These are phyloP conservation scores for Coniella vitis DNA, from an alignment of 2,329 filamentous ascomycete genomes.

Conservation along the genomic window DNA sequence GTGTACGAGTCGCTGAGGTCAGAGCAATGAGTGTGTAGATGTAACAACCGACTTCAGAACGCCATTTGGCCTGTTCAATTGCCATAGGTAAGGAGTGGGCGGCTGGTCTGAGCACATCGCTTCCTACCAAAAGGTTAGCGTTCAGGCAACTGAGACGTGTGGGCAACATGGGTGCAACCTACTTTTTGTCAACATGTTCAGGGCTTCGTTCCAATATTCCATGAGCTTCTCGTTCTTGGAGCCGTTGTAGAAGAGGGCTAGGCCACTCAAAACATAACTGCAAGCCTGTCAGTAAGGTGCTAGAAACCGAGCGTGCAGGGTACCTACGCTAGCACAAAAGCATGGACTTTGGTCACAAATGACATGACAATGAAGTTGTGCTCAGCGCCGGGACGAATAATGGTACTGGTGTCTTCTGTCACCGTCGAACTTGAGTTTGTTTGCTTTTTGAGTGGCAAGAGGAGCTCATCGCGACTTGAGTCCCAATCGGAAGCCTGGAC, in stretches of 20 bases:
- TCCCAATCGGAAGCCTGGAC: constrained; percentile 39
- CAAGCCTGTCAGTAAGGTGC: constrained; percentile 13
- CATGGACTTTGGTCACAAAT: constrained; percentile 54
- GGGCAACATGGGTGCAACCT: neutral
- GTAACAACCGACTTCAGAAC: constrained; percentile 58
- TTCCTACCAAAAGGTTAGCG: constrained; percentile 23
- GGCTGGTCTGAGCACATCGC: constrained; percentile 26
- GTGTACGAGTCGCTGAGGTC: constrained; percentile 60
- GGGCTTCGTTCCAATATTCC: constrained; percentile 16
- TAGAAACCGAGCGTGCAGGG: neutral
- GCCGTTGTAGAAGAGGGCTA: constrained; percentile 31
- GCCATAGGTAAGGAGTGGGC: constrained; percentile 42
- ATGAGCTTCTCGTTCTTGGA: constrained; percentile 14
- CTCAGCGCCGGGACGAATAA: constrained; percentile 43
- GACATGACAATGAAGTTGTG: constrained; percentile 53
- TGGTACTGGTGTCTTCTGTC: constrained; percentile 49
- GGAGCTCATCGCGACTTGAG: constrained; percentile 39
- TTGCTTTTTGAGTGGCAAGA: constrained; percentile 50
- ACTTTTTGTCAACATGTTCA: constrained; percentile 16
- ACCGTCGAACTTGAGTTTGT: constrained; percentile 41
- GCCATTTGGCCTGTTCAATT: constrained; percentile 55
- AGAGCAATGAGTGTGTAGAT: constrained; percentile 66
- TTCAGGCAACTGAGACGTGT: neutral
- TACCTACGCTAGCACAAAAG: constrained; percentile 49
- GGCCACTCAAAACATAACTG: constrained; percentile 50